phyloP scores from a whole-genome alignment of 2,329 filamentous ascomycete species.

The Aspergillus amoenus region DNA sequence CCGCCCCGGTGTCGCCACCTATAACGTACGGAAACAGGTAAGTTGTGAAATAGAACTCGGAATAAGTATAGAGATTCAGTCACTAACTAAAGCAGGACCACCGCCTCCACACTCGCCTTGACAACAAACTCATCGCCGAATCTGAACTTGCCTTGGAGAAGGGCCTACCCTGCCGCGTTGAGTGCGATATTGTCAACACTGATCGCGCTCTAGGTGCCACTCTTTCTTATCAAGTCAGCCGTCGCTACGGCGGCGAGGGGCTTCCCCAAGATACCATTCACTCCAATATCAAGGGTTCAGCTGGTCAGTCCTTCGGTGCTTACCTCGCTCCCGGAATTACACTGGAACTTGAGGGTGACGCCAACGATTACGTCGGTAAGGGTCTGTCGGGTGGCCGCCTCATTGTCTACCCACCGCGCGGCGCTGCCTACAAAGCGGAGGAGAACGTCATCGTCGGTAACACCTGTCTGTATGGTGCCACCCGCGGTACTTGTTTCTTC shows the following conservation, averaged over 20 bases:
- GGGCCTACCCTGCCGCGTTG: slow-evolving; percentile 86
- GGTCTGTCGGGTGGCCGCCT: slow-evolving; percentile 88
- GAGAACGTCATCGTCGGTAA: slow-evolving; percentile 95
- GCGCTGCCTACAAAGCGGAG: slow-evolving; percentile 90
- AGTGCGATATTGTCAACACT: slow-evolving; percentile 95
- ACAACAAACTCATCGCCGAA: slow-evolving; percentile 96
- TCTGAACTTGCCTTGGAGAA: slow-evolving; percentile 93
- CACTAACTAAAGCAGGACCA: slow-evolving; percentile 71
- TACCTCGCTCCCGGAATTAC: slow-evolving; percentile 92
- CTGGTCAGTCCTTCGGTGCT: slow-evolving; percentile 93
- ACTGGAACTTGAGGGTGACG: slow-evolving; percentile 89
- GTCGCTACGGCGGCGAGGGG: slow-evolving; percentile 84
- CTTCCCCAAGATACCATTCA: slow-evolving; percentile 92
- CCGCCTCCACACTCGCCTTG: slow-evolving; percentile 84
- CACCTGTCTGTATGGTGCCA: slow-evolving; percentile 92
- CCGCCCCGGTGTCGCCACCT: slow-evolving; percentile 88
- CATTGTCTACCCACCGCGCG: slow-evolving; percentile 88
- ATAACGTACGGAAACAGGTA: slow-evolving; percentile 74
- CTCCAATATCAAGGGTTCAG: slow-evolving; percentile 93
- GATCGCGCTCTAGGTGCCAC: slow-evolving; percentile 92
- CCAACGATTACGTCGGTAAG: slow-evolving; percentile 97
- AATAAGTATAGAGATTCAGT: too few relatives aligned
- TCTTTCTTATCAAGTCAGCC: slow-evolving; percentile 92
- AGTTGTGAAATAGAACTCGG: too few relatives aligned
- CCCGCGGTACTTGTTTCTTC: slow-evolving; percentile 90